Evolutionary conservation across 106 monocot genomes (phyloP).

Genomic region (Dendrobium nobile): DNA sequence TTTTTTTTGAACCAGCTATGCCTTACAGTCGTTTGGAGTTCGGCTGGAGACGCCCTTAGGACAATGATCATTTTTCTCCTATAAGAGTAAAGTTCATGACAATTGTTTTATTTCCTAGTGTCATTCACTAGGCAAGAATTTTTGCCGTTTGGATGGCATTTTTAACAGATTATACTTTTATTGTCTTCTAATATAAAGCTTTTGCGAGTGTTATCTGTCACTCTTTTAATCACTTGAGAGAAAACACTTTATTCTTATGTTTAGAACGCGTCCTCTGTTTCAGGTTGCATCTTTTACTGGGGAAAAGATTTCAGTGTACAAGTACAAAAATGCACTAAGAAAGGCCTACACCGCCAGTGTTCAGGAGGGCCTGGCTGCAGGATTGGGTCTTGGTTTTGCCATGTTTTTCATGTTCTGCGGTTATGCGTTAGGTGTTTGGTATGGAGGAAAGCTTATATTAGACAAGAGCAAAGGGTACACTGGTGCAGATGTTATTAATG

Average conservation of each 20-base stretch:
- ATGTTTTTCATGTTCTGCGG: constrained; percentile 42
- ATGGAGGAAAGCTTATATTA: constrained; percentile 46
- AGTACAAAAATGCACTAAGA: constrained; percentile 37
- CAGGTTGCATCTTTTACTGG: constrained; percentile 78
- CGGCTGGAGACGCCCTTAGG: neutral
- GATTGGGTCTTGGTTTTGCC: constrained; percentile 43
- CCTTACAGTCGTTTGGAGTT: too few species aligned
- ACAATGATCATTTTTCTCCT: neutral
- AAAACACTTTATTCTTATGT: neutral
- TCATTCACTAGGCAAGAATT: neutral
- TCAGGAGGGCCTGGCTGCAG: constrained; percentile 44
- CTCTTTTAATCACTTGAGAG: neutral
- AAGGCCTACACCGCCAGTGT: constrained; percentile 39
- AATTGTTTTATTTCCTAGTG: too few species aligned
- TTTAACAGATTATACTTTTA: neutral
- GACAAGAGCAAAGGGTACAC: constrained; percentile 31
- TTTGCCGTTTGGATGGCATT: neutral
- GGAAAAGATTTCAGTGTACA: constrained; percentile 45
- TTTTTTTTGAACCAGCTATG: too few species aligned
- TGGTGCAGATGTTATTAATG: constrained; percentile 52
- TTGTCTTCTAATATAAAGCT: neutral
- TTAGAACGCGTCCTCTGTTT: neutral
- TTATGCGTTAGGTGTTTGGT: constrained; percentile 55
- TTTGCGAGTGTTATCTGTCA: too few species aligned
- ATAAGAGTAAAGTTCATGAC: neutral